Evolutionary conservation across 2,329 filamentous ascomycete genomes (phyloP).

Genomic region (Colletotrichum costaricense): DNA sequence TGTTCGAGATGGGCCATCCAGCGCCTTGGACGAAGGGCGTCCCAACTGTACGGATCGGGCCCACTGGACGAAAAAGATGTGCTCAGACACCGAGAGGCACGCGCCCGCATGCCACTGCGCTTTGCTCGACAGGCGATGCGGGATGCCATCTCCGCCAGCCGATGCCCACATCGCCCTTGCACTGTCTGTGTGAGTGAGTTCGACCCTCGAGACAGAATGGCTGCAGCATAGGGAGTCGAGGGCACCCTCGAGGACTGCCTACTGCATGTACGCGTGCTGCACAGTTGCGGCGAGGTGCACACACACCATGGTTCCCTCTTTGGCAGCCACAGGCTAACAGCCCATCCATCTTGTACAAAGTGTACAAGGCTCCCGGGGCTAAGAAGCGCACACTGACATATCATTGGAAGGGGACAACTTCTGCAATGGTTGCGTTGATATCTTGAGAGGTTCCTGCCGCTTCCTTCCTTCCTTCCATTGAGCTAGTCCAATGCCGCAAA

Average conservation of each 20-base stretch:
- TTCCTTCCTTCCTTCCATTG: not conserved
- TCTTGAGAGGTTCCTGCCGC: not conserved
- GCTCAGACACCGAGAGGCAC: not conserved
- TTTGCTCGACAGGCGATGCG: conserved; percentile 1
- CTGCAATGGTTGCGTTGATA: conserved; percentile 7
- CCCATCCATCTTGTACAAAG: not conserved
- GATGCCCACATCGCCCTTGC: not conserved
- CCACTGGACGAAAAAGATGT: not conserved
- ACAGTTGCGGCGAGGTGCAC: not conserved
- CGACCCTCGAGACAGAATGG: not conserved
- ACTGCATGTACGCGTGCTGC: not conserved
- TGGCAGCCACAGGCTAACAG: not conserved
- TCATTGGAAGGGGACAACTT: not conserved
- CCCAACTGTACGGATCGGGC: not conserved
- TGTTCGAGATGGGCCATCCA: not conserved
- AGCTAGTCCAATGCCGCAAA: not conserved
- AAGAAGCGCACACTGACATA: not conserved
- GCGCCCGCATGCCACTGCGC: conserved; percentile 1
- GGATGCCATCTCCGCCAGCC: not conserved
- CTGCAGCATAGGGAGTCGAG: not conserved
- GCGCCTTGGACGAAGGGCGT: not conserved
- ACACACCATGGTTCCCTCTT: not conserved
- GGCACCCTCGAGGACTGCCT: not conserved
- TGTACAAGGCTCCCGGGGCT: not conserved
- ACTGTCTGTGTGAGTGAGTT: not conserved